Evolutionary conservation across 345 rosid species (phyloP), one percentile per base, ranked within the genome.

Genomic region (Excoecaria agallocha): DNA sequence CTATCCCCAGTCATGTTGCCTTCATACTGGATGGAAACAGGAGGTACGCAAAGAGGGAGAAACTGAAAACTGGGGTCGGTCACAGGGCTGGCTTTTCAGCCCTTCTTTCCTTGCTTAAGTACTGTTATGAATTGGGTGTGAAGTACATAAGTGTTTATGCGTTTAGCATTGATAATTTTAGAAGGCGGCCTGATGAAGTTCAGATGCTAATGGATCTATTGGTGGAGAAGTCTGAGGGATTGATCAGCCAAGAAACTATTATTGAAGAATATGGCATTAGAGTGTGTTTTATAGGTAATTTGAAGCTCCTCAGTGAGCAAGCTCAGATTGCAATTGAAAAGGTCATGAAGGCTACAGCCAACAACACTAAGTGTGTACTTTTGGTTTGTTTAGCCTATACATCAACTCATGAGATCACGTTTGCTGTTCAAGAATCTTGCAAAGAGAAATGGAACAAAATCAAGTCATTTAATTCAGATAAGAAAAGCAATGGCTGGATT

Each of bases 131-230:
- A 58, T 77, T 94, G 35, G 93, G 91, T 39, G 88, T 94, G 45
- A 90, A 82, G 57, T 83, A 84, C 66, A 81, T 87, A 6, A 81
- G 90, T 8, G 61, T 89, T 68, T 90, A 86, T 65, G 96, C 97
- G 22, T 91, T 90, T 76, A 90, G 92, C 79, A 77, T 86, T 13
- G 96, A 93, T 57, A 93, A 93, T 77, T 93, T 93, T 77, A 87
- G 72, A 74, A 84, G 98, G 76, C 74, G 38, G 17, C 93, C 91
- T 8, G 83, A 82, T 39, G 93, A 87, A 75, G 95, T 93, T 64
- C 84, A 86, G 65, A 69, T 62, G 41, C 16, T 93, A 57, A 90
- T 91, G 97, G 87, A 93, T 76, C 76, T 93, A 56, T 81, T 91
- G 86, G 16, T 90, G 69, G 98, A 89, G 77, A 93, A 91, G 85